Evolutionary conservation across 352 stramenopile genomes (phyloP).

Genomic region (Globisporangium canariense): DNA sequence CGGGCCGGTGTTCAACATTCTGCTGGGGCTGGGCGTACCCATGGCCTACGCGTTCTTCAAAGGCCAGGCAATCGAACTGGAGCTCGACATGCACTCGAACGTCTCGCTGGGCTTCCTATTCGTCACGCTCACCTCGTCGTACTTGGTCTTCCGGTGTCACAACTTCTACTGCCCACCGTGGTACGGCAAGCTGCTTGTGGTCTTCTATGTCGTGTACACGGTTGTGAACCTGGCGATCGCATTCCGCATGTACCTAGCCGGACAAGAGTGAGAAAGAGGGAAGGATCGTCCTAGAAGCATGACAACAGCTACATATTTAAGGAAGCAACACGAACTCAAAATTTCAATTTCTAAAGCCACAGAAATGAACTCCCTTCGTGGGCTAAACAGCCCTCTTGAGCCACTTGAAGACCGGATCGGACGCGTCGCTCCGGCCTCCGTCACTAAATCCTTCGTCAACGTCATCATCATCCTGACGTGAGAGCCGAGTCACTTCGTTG

Average conservation of each 20-base stretch:
- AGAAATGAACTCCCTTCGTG: neutral
- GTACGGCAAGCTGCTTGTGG: conserved; percentile 72
- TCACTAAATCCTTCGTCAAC: conserved; percentile 27
- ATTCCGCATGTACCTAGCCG: conserved; percentile 22
- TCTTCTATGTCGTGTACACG: conserved; percentile 70
- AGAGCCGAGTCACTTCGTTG: conserved; percentile 2
- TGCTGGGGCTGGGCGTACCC: conserved; percentile 73
- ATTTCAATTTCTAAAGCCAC: conserved; percentile 4
- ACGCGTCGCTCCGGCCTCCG: conserved; percentile 32
- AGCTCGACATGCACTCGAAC: conserved; percentile 62
- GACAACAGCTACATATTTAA: conserved; percentile 6
- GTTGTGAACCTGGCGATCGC: conserved; percentile 64
- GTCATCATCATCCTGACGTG: conserved; percentile 6
- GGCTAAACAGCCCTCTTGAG: conserved; percentile 40
- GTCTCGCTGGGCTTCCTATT: conserved; percentile 75
- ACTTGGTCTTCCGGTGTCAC: conserved; percentile 49
- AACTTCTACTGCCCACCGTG: conserved; percentile 58
- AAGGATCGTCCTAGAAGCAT: conserved; percentile 2
- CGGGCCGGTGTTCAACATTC: conserved; percentile 80
- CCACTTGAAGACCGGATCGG: conserved; percentile 58
- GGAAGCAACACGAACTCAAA: neutral
- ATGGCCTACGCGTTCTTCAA: conserved; percentile 59
- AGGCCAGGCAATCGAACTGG: conserved; percentile 36
- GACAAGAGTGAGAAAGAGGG: neutral
- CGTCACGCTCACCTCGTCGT: conserved; percentile 46